Base-by-base conservation (phyloP, 495 filamentous ascomycete genomes). In the Saxophila tyrrhenica region DNA sequence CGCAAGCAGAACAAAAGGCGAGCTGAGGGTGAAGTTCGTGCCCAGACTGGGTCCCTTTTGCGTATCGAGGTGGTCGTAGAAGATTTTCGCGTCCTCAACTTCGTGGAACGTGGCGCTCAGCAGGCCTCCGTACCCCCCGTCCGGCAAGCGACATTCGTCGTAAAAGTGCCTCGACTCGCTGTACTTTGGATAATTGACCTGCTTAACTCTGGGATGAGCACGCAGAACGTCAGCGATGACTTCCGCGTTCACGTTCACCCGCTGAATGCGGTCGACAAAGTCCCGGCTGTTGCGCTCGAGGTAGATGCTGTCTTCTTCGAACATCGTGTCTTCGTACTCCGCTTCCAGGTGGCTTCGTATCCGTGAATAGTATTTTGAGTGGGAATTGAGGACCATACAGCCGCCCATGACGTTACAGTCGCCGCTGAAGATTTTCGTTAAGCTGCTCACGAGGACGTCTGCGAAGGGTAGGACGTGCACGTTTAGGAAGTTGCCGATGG, bases 331-430 rank as follows among this genome's bases (percentile, higher is more conserved):
- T 69, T 95, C 89, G 64, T 85, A 94, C 16, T 86, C 79, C 2
- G 54, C 61, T 3, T 65, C 69, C 53, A 83, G 78, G 22, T 73
- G 74, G 9, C 72, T 62, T 61, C 89, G 94, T 24, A 98, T 64
- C 0, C 66, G 54, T 0, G 67, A 43, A 70, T 96, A 97, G 66
- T 83, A 86, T 15, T 65, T 77, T 16, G 80, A 73, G 48, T 83
- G 78, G 2, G 94, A 89, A 65, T 97, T 98, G 44, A 96, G 71
- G 39, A 96, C 83, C 10, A 81, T 75, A 65, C 87, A 83, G 47
- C 92, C 92, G 58, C 89, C 92, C 92, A 97, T 96, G 50, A 98
- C 92, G 69, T 98, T 97, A 67, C 87, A 88, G 67, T 95, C 91
- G 25, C 92, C 92, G 52, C 87, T 94, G 69, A 98, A 98, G 47